A percentile compares a stretch with the other conserved stretches of the same genome.
phyloP scores from a whole-genome alignment of 305 asterid species.

The Fraxinus velutina region DNA sequence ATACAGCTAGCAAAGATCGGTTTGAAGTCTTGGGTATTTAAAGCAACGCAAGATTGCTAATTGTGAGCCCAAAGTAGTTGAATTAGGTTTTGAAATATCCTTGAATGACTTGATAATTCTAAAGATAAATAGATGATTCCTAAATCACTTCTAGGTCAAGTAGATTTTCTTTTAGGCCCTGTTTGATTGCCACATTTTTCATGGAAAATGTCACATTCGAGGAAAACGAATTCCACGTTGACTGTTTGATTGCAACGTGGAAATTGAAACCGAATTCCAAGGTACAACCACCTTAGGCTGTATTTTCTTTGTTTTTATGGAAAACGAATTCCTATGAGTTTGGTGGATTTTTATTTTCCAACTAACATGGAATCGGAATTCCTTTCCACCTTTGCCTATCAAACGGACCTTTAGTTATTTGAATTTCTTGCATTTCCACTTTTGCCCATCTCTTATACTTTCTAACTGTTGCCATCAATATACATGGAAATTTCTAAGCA shows the following conservation, averaged over 20 bases:
- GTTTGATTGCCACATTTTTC: too few relatives aligned
- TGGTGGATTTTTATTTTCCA: too few relatives aligned
- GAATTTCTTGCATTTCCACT: neutral
- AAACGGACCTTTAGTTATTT: neutral
- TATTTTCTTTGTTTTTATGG: too few relatives aligned
- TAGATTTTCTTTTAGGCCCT: neutral
- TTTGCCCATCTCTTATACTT: neutral
- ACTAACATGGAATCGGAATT: too few relatives aligned
- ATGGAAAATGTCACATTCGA: too few relatives aligned
- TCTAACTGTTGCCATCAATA: neutral
- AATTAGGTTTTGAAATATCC: neutral
- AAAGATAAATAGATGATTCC: neutral
- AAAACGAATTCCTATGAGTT: too few relatives aligned
- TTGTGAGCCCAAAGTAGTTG: neutral
- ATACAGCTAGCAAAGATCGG: neutral
- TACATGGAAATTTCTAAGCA: neutral
- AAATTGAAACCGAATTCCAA: too few relatives aligned
- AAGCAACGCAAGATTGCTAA: constrained; percentile 10
- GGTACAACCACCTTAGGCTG: too few relatives aligned
- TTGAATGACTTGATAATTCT: neutral
- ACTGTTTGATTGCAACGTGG: too few relatives aligned
- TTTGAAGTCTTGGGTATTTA: neutral
- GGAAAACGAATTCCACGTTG: too few relatives aligned
- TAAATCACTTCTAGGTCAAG: neutral
- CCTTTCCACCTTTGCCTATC: too few relatives aligned